Percentiles rank a stretch among this genome's conserved stretches.
Evolutionary conservation across 2,329 filamentous ascomycete genomes (phyloP).

Genomic region (Talaromyces sp.): DNA sequence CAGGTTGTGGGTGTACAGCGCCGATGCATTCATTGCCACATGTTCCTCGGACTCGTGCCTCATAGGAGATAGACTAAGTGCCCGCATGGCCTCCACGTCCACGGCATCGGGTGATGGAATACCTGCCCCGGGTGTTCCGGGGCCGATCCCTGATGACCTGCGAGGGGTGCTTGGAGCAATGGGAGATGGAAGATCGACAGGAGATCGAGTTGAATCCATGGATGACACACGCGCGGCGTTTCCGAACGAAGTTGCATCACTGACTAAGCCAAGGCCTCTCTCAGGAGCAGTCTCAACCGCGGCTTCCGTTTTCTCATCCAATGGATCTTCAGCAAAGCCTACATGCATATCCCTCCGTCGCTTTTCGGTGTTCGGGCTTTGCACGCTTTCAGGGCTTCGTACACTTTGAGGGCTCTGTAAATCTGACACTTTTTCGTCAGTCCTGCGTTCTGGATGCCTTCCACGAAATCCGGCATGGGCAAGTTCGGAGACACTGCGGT

Average conservation of each 20-base stretch:
- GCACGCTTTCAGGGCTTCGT: slow-evolving; percentile 4
- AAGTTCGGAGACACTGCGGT: slow-evolving; percentile 38
- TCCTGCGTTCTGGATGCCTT: slow-evolving; percentile 25
- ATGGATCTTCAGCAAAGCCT: slow-evolving; percentile 50
- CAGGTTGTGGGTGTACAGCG: slow-evolving; percentile 66
- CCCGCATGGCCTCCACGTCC: slow-evolving; percentile 32
- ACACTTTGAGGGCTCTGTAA: slow-evolving; percentile 13
- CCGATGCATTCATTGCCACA: slow-evolving; percentile 26
- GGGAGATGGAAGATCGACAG: not conserved
- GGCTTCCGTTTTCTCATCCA: slow-evolving; percentile 23
- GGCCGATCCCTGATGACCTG: not conserved
- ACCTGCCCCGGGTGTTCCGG: not conserved
- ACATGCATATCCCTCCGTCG: slow-evolving; percentile 49
- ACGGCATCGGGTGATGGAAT: not conserved
- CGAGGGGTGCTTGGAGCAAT: not conserved
- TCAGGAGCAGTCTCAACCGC: not conserved
- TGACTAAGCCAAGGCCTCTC: not conserved
- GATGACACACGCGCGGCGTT: slow-evolving; percentile 20
- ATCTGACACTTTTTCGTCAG: slow-evolving; percentile 18
- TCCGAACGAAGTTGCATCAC: slow-evolving; percentile 18
- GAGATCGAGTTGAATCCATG: slow-evolving; percentile 3
- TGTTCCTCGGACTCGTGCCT: slow-evolving; percentile 34
- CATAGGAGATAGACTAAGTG: slow-evolving; percentile 24
- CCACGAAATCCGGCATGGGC: slow-evolving; percentile 35
- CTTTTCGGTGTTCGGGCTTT: slow-evolving; percentile 16